Percentiles rank a stretch among this genome's conserved stretches.
These are phyloP conservation scores for Cystoisospora suis DNA, from an alignment of 169 alveolate species.

Conservation along the genomic window DNA sequence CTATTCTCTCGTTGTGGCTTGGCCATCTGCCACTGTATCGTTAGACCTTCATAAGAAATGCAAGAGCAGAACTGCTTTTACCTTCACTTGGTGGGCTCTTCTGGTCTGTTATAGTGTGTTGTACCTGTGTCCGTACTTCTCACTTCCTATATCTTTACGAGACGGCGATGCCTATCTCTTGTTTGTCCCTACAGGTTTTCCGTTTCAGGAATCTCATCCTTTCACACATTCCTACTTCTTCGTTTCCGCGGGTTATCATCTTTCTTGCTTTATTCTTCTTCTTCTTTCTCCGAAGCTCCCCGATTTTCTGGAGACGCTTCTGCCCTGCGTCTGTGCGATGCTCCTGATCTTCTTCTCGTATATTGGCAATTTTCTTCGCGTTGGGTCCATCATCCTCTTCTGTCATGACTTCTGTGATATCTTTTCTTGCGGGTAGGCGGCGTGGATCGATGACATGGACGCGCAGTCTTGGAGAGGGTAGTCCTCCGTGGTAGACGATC, in stretches of 20 bases:
- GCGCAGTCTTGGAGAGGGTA: neutral
- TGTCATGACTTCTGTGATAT: constrained; percentile 79
- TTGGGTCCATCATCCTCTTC: constrained; percentile 74
- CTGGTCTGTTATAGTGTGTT: too few relatives aligned
- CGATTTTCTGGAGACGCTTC: constrained; percentile 73
- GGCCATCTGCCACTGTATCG: neutral
- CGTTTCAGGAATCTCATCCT: constrained; percentile 71
- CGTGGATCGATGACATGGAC: too few relatives aligned
- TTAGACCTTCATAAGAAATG: too few relatives aligned
- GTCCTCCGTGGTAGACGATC: too few relatives aligned
- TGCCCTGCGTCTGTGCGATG: constrained; percentile 74
- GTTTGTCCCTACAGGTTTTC: constrained; percentile 67
- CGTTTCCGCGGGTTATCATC: constrained; percentile 73
- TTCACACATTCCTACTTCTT: constrained; percentile 72
- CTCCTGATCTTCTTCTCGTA: constrained; percentile 75
- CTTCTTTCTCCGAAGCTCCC: constrained; percentile 71
- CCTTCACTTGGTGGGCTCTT: too few relatives aligned
- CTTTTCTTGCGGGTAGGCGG: constrained; percentile 76
- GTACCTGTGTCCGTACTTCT: too few relatives aligned
- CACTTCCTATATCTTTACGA: too few relatives aligned
- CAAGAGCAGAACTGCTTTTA: too few relatives aligned
- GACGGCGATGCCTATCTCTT: too few relatives aligned
- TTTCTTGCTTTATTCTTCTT: constrained; percentile 67
- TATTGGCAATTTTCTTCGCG: constrained; percentile 73
- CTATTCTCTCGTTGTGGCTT: neutral